phyloP scores from a whole-genome alignment of 225 moss, liverwort and hornwort species.

The Polytrichum formosum region DNA sequence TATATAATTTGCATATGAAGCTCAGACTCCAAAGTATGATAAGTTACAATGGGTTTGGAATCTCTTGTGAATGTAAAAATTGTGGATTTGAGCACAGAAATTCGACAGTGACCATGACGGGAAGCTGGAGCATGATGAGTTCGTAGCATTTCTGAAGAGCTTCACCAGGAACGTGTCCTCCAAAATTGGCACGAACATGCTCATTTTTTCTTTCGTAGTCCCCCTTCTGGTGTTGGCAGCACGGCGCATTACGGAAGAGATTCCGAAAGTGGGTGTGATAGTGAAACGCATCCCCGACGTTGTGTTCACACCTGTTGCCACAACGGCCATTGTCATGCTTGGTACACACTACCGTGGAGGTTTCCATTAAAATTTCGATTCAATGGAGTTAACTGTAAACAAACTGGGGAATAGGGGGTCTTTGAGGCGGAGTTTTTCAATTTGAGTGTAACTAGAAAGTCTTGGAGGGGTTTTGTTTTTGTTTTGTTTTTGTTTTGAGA shows the following conservation, averaged over 20 bases:
- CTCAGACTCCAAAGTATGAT: background rate
- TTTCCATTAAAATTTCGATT: background rate
- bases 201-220: slow-evolving; percentile 22
- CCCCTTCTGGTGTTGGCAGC: slow-evolving; percentile 18
- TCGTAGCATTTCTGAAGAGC: slow-evolving; percentile 21
- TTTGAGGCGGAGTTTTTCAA: too few species aligned
- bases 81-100: slow-evolving; percentile 1
- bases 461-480: too few species aligned
- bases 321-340: slow-evolving; percentile 26
- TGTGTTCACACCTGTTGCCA: slow-evolving; percentile 25
- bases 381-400: too few species aligned
- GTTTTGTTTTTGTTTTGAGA: too few species aligned
- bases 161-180: slow-evolving; percentile 28
- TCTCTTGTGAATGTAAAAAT: background rate
- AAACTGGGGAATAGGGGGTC: too few species aligned
- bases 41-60: background rate
- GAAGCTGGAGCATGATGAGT: slow-evolving; percentile 29
- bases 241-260: slow-evolving; percentile 18
- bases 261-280: slow-evolving; percentile 16
- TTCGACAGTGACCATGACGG: slow-evolving; percentile 25
- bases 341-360: slow-evolving; percentile 17
- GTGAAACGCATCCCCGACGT: slow-evolving; percentile 15
- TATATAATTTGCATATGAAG: background rate
- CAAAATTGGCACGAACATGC: slow-evolving; percentile 29
- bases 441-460: too few species aligned